These are phyloP conservation scores for Ricinus communis DNA, from an alignment of 345 rosid species.

Conservation along the genomic window DNA sequence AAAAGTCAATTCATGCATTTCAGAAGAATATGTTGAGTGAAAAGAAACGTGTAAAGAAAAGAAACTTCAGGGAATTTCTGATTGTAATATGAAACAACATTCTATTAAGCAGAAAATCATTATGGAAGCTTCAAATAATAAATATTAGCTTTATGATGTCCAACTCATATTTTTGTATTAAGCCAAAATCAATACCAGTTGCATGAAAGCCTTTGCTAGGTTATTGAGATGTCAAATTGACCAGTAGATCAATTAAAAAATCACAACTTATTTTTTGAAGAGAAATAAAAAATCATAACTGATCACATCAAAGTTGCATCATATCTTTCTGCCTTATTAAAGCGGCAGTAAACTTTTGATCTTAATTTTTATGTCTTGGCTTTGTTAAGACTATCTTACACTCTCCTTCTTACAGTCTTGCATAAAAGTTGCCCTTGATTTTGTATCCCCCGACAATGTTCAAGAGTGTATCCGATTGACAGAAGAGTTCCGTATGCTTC, in stretches of 20 bases:
- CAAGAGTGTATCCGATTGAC: conserved; percentile 48
- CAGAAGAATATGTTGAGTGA: not conserved
- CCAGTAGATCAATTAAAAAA: not conserved
- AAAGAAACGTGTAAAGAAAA: not conserved
- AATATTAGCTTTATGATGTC: not conserved
- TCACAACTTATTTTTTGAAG: too few species aligned
- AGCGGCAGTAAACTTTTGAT: not conserved
- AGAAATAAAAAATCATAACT: too few species aligned
- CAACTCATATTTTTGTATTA: not conserved
- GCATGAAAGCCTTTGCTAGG: not conserved
- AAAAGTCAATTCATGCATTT: not conserved
- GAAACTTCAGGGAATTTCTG: not conserved
- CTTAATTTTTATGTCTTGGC: not conserved
- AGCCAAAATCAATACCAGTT: not conserved
- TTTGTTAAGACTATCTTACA: not conserved
- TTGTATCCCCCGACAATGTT: conserved; percentile 53
- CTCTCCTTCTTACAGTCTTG: conserved; percentile 37
- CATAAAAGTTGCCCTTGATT: conserved; percentile 53
- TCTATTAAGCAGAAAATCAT: not conserved
- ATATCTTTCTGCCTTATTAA: too few species aligned
- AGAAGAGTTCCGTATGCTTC: conserved; percentile 50
- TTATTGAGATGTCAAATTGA: not conserved
- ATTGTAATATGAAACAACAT: not conserved
- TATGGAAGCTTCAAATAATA: too few species aligned
- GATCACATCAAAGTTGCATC: too few species aligned